Base-by-base conservation (phyloP, 2,329 filamentous ascomycete genomes). In the Coniosporium tulheliwenetii region DNA sequence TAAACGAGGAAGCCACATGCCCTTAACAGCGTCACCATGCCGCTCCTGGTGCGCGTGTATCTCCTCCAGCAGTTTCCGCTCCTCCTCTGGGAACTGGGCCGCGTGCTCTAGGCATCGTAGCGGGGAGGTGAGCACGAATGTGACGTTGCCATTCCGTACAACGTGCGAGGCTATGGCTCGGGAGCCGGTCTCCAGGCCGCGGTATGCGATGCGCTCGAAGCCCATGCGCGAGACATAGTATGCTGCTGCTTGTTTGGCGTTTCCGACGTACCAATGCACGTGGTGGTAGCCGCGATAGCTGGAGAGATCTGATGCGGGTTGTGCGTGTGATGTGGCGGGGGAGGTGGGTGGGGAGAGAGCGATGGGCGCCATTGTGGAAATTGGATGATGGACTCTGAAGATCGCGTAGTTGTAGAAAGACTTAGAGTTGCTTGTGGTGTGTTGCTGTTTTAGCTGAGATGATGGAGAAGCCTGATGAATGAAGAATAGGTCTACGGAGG, bases 251-350 rank as follows among this genome's bases (percentile, higher is more conserved):
- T 95, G 87, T 65, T 95, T 95, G 52, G 89, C 87, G 58, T 96
- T 96, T 57, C 87, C 86, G 29, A 95, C 89, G 67, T 85, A 94
- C 87, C 87, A 95, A 50, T 85, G 87, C 42, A 94, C 75, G 62
- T 94, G 84, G 63, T 94, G 85, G 60, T 94, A 95, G 55, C 85
- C 86, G 45, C 76, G 75, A 66, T 93, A 87, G 56, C 44, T 44
- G 10, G 43, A 38, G 14, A 43, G 30, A 8, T 44, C 43, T 35
- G 19, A 26, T 3, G 19, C 19, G 19, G 19, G 19, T 26, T 26
- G 35, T 43, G 12, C 37, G 30, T n/a, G 45, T 31, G 10, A 38
- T 14, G 19, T 31, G 9, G 30, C 47, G 10, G 44, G 45, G 13
- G 47, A 42, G 10, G 32, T 44, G 30, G 39, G 47, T 26, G 44